phyloP scores from a whole-genome alignment of 305 asterid species.

The Euphrasia arctica region DNA sequence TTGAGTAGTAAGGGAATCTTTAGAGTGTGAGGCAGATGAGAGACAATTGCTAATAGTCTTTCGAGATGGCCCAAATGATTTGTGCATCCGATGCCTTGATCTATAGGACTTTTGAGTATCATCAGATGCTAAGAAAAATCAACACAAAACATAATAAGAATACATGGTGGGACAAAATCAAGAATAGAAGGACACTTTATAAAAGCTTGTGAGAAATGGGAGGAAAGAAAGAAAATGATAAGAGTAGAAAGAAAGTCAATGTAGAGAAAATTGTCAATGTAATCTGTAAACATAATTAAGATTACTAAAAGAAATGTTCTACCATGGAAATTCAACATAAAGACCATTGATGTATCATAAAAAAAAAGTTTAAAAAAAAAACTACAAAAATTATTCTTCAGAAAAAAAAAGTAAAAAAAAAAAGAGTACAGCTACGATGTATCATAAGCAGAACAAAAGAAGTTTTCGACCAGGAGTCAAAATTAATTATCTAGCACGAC shows the following conservation, averaged over 20 bases:
- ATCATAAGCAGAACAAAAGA: no score
- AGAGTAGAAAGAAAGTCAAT: constrained; percentile 7
- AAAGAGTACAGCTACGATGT: no score
- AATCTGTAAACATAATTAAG: no score
- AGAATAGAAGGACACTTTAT: constrained; percentile 1
- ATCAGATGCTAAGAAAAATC: constrained; percentile 54
- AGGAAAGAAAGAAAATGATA: neutral
- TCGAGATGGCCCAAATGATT: constrained; percentile 46
- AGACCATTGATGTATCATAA: no score
- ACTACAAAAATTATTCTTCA: no score
- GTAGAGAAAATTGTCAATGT: constrained; percentile 15
- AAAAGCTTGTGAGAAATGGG: constrained; percentile 14
- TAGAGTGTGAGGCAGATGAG: constrained; percentile 64
- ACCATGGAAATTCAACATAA: no score
- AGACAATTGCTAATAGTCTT: constrained; percentile 55
- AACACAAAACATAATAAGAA: constrained; percentile 20
- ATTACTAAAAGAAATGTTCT: no score
- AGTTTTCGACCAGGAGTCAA: no score
- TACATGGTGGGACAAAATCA: constrained; percentile 27
- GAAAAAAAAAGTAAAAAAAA: no score
- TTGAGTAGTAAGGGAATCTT: constrained; percentile 51
- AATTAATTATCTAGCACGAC: no score
- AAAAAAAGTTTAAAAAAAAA: no score
- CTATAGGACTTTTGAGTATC: constrained; percentile 70
- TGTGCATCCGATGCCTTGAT: constrained; percentile 60